Evolutionary conservation across 306 rosid genomes (phyloP), one percentile per base, ranked within the genome.

Genomic region (Prinsepia uniflora): DNA sequence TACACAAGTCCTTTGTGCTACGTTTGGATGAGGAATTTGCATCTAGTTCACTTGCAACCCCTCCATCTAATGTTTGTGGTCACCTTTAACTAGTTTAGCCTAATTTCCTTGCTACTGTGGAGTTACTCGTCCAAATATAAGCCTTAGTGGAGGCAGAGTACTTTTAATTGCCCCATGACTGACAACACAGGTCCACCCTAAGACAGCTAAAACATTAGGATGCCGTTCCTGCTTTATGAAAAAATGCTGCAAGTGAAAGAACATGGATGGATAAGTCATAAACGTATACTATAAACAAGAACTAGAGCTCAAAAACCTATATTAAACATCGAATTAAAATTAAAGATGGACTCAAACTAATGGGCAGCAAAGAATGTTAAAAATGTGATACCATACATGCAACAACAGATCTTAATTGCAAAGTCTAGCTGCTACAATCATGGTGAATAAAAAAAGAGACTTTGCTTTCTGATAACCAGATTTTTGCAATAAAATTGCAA

Each of bases 341-440:
- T 49, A 49, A 6, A 13, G 58, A 22, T 14, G 15, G 45, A 49
- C 24, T 10, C 57, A 67, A 18, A 53, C 50, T 40, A 61, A 56
- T 69, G 53, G 72, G 20, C 54, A 14, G 73, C 41, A 63, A 67
- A 40, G 75, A 70, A 54, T 40, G 22, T 58, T 78, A 75, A 68
- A 67, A 65, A 78, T 77, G 79, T 77, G 79, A 75, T 56, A 48
- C 73, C 52, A 60, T 18, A 34, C 68, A 69, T 22, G 68, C 66
- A 79, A 61, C 72, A 81, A 78, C 76, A 72, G 71, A 81, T 73
- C 78, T 79, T 81, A 79, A 49, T 79, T 66, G 77, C 79, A 11
- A 59, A 76, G 74, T 75, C 57, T 63, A 63, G 63, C 63, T 78
- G 71, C 70, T 62, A 76, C 61, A 82, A 75, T n/a, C 71, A 64